phyloP scores from a whole-genome alignment of 2,329 filamentous ascomycete species.

The Curvularia sp. region DNA sequence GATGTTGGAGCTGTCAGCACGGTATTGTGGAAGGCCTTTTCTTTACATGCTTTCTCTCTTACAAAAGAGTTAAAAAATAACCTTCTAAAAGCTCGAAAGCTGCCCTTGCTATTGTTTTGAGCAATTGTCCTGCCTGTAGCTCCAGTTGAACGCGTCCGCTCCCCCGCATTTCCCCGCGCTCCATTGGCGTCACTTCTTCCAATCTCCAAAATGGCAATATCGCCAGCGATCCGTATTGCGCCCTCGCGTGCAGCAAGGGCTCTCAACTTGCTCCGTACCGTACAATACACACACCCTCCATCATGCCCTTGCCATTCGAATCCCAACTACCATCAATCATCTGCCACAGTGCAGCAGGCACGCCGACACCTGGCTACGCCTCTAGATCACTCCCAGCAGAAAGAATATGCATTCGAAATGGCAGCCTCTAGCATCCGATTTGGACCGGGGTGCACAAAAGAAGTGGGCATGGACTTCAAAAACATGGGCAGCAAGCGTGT shows the following conservation, averaged over 20 bases:
- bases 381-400: slow-evolving; percentile 72
- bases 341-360: slow-evolving; percentile 57
- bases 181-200: no score
- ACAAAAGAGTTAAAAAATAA: no score
- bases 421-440: slow-evolving; percentile 94
- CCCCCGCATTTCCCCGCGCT: no score
- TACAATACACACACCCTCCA: slow-evolving; percentile 88
- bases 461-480: slow-evolving; percentile 96
- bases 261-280: slow-evolving; percentile 78
- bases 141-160: no score
- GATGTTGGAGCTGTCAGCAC: no score
- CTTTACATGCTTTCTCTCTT: no score
- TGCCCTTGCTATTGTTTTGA: no score
- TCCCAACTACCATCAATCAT: slow-evolving; percentile 70
- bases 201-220: no score
- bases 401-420: slow-evolving; percentile 99
- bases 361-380: slow-evolving; percentile 76
- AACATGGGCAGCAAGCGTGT: slow-evolving; percentile 89
- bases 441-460: slow-evolving; percentile 88
- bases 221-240: slow-evolving; percentile 40
- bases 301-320: slow-evolving; percentile 96
- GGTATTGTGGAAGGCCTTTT: no score
- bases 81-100: no score
- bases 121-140: no score
- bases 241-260: slow-evolving; percentile 65